Evolutionary conservation across 2,329 filamentous ascomycete species (phyloP).

Genomic region (Cryphonectria carpinicola): DNA sequence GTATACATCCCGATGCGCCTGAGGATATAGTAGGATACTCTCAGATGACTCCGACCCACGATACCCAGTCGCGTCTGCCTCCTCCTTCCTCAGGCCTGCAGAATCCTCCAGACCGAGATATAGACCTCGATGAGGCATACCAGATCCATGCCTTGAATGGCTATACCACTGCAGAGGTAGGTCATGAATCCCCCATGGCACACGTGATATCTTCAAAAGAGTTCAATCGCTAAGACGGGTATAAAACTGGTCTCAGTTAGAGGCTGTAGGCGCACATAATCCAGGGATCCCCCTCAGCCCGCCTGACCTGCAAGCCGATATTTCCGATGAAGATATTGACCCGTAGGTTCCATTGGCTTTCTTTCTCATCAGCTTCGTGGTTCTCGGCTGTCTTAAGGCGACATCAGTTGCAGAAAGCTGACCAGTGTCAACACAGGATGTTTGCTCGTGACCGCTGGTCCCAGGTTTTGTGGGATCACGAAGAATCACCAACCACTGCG

Average conservation of each 20-base stretch:
- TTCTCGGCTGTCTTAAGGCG: background rate
- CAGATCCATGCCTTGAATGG: background rate
- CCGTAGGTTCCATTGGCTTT: background rate
- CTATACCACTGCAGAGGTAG: background rate
- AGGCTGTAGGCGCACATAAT: background rate
- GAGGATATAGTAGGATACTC: background rate
- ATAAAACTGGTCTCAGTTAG: background rate
- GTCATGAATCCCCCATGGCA: background rate
- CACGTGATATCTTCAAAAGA: background rate
- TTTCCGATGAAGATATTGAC: background rate
- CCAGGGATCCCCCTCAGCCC: background rate
- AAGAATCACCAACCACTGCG: background rate
- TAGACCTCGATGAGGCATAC: background rate
- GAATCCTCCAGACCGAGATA: background rate
- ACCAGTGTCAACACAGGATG: background rate
- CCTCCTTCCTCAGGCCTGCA: background rate
- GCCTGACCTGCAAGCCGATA: background rate
- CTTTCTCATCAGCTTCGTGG: background rate
- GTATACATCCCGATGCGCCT: background rate
- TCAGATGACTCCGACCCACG: background rate
- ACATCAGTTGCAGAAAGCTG: background rate
- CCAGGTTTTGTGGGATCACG: background rate
- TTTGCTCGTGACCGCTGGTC: background rate
- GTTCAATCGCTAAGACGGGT: background rate
- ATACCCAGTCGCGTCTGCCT: background rate